These are phyloP conservation scores for Trichoderma asperelloides DNA, from an alignment of 495 filamentous ascomycete species.

Conservation along the genomic window DNA sequence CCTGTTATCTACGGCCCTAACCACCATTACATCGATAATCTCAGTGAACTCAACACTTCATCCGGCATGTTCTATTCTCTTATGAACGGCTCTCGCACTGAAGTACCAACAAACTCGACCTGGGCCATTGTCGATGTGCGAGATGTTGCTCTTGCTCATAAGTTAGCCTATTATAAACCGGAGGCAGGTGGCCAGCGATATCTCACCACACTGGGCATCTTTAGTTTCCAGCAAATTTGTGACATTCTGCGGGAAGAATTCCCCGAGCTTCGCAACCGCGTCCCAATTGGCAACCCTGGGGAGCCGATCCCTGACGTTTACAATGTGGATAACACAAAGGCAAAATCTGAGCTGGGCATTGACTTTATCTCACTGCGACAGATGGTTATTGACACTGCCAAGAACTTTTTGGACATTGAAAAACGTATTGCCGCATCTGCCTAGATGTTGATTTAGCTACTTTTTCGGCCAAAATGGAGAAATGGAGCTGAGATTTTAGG, in stretches of 20 bases:
- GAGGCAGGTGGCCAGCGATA: not conserved
- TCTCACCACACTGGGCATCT: not conserved
- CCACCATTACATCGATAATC: not conserved
- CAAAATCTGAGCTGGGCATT: not conserved
- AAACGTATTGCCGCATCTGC: not conserved
- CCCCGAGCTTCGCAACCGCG: not conserved
- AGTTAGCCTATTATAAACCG: not conserved
- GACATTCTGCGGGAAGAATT: not conserved
- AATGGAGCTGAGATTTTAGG: too few relatives aligned
- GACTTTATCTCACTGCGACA: not conserved
- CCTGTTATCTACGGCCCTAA: not conserved
- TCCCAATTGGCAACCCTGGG: not conserved
- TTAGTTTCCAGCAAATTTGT: not conserved
- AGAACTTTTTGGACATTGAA: not conserved
- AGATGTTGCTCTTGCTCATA: not conserved
- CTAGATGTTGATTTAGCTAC: too few relatives aligned
- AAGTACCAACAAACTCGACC: not conserved
- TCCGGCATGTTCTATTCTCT: not conserved
- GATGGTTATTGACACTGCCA: not conserved
- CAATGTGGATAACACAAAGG: not conserved
- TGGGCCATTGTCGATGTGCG: not conserved
- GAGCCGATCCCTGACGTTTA: not conserved
- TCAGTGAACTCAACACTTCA: not conserved
- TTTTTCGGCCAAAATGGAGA: too few relatives aligned
- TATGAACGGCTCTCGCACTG: not conserved